phyloP scores from a whole-genome alignment of 768 basidiomycete species.

The Cytidiella melzeri region DNA sequence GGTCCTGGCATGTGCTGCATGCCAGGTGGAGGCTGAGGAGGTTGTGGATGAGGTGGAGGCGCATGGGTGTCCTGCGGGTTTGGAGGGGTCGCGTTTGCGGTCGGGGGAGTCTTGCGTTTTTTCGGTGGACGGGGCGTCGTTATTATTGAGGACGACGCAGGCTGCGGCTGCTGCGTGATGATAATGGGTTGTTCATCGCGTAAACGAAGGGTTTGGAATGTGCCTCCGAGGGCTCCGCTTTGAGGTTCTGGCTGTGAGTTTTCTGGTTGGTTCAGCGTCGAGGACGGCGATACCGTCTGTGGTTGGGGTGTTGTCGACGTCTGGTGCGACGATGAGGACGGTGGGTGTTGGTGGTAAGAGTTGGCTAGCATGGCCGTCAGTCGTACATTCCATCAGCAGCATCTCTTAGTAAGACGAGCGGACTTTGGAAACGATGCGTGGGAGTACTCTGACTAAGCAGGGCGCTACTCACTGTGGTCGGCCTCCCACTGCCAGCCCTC shows the following conservation, averaged over 20 bases:
- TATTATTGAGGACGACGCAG: not conserved
- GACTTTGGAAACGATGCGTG: conserved; percentile 8
- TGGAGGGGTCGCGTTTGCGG: conserved; percentile 14
- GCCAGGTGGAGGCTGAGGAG: conserved; percentile 30
- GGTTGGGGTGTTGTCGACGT: conserved; percentile 1
- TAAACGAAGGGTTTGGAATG: conserved; percentile 47
- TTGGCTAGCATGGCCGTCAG: conserved; percentile 13
- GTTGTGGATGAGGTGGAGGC: conserved; percentile 27
- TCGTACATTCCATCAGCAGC: conserved; percentile 5
- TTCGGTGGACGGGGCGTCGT: conserved; percentile 41
- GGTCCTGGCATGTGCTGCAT: conserved; percentile 27
- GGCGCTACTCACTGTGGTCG: no score
- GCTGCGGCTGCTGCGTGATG: conserved; percentile 22
- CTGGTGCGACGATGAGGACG: conserved; percentile 7
- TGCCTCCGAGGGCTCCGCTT: conserved; percentile 15
- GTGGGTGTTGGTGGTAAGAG: conserved; percentile 15
- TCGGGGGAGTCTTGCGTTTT: conserved; percentile 67
- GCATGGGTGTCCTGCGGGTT: conserved; percentile 15
- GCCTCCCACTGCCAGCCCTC: no score
- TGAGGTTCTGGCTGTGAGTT: conserved; percentile 22
- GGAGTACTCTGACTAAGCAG: no score
- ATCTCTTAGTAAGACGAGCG: conserved; percentile 14
- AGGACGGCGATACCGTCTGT: conserved; percentile 9
- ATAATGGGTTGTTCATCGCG: conserved; percentile 46
- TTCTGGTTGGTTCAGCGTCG: conserved; percentile 20